Percentiles rank a stretch among this genome's conserved stretches.
Conservation (phyloP, 2,329 filamentous ascomycete genomes). For the Alternaria solani region DNA sequence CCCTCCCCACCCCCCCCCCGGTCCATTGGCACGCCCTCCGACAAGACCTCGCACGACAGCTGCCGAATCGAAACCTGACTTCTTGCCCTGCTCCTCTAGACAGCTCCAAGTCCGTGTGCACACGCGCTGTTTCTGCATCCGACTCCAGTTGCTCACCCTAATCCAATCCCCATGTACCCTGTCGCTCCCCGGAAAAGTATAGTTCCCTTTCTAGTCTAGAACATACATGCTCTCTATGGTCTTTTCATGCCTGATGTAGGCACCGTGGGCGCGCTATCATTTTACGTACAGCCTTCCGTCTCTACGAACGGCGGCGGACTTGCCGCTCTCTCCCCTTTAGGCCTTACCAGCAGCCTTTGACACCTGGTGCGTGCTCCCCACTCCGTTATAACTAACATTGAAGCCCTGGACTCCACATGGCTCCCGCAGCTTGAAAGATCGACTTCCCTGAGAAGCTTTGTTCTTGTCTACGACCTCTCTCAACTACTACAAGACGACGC, state of each 20-base stretch:
- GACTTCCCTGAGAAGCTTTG: conserved; percentile 22
- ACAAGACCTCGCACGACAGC: conserved; percentile 36
- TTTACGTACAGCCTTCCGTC: conserved; percentile 41
- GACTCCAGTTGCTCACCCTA: conserved; percentile 39
- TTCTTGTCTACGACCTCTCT: conserved; percentile 19
- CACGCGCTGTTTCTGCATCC: conserved; percentile 38
- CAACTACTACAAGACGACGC: conserved; percentile 23
- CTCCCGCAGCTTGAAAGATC: conserved; percentile 29
- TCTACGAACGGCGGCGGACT: conserved; percentile 30
- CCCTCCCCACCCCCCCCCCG: conserved; percentile 19
- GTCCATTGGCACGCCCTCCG: conserved; percentile 31
- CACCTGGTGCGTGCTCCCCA: conserved; percentile 47
- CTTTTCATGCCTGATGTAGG: conserved; percentile 26
- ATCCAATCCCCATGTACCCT: conserved; percentile 33
- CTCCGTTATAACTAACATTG: conserved; percentile 36
- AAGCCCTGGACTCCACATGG: conserved; percentile 40
- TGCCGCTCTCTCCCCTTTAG: conserved; percentile 38
- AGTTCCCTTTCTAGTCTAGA: conserved; percentile 36
- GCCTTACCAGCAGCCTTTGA: conserved; percentile 31
- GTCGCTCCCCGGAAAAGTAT: conserved; percentile 24
- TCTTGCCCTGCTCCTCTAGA: conserved; percentile 33
- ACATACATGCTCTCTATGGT: conserved; percentile 31
- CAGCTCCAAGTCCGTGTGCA: conserved; percentile 30
- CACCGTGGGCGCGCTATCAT: conserved; percentile 36
- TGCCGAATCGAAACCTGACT: conserved; percentile 45